Evolutionary conservation across 768 basidiomycete genomes (phyloP).

Genomic region (Tremella yokohamensis): DNA sequence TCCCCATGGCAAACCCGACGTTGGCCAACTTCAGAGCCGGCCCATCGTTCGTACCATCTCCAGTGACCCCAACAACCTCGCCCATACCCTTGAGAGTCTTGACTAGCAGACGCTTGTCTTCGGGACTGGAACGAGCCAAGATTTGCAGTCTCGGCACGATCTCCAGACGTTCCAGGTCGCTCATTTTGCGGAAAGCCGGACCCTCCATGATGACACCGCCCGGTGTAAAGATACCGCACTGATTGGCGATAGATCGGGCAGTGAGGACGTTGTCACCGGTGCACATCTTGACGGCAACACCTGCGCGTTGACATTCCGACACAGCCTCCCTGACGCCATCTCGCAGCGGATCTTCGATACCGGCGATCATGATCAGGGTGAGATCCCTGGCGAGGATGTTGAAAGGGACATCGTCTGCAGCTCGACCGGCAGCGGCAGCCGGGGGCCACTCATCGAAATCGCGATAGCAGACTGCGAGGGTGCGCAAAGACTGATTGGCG

Average conservation of each 20-base stretch:
- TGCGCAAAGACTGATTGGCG: conserved; percentile 90
- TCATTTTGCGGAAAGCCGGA: conserved; percentile 79
- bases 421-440: conserved; percentile 21
- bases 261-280: conserved; percentile 91
- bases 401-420: conserved; percentile 54
- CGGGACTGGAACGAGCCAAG: conserved; percentile 92
- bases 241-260: conserved; percentile 80
- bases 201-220: conserved; percentile 99
- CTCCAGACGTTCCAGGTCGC: conserved; percentile 66
- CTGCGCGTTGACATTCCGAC: conserved; percentile 76
- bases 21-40: conserved; percentile 92
- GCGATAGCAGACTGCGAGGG: conserved; percentile 88
- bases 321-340: conserved; percentile 86
- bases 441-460: conserved; percentile 89
- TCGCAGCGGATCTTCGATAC: conserved; percentile 94
- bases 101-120: conserved; percentile 93
- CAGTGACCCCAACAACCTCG: conserved; percentile 84
- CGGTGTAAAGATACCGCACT: conserved; percentile 89
- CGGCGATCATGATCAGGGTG: conserved; percentile 82
- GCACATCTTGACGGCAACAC: conserved; percentile 95
- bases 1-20: conserved; percentile 73
- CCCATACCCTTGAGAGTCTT: conserved; percentile 79
- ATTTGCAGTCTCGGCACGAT: conserved; percentile 91
- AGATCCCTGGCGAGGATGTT: conserved; percentile 67
- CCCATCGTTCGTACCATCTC: conserved; percentile 97